Evolutionary conservation across 2,329 filamentous ascomycete species (phyloP), one percentile per base, ranked within the genome.

Genomic region (Verticillium dahliae): DNA sequence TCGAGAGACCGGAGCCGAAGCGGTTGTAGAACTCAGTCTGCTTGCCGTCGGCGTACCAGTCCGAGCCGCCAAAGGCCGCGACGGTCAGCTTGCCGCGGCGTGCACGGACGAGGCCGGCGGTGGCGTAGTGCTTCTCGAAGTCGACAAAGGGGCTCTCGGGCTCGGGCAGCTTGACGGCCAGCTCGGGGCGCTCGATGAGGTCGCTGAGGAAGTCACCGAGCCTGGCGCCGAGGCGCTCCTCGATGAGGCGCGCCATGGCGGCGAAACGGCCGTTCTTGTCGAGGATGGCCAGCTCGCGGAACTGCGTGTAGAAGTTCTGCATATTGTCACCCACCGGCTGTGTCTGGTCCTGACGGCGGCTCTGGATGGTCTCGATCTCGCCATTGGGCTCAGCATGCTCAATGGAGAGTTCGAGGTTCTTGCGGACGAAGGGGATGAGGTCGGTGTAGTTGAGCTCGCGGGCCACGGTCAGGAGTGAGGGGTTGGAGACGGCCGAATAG

Each of bases 341-440:
- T 7, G 41, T 52, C 57, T 67, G 65, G 54, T 67, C 65, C 59
- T 67, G 64, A 57, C 65, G 65, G 11, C 65, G 61, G 60, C 61
- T 63, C 33, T 59, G 41, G 57, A 67, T 69, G 15, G 62, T 63
- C 61, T 67, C 65, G 39, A 63, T 61, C 61, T 67, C 65, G 59
- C 61, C 61, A n/a, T 63, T 63, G 41, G 60, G 62, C 27, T 62
- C 60, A 14, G 61, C 38, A 22, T 65, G 63, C 59, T 65, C 62
- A 34, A 67, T 67, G 38, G 64, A 57, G 11, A 65, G 61, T 58
- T 65, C 62, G 52, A 67, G 65, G 55, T 67, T 67, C 58, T 58
- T 56, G 22, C 64, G 65, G 39, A 67, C 65, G 52, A 60, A 41
- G n/a, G 37, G 50, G 39, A 65, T 45, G 9, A 67, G 62, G 35